Base-by-base conservation (phyloP, 768 basidiomycete species). In the Phylloporus rhodoxanthus region DNA sequence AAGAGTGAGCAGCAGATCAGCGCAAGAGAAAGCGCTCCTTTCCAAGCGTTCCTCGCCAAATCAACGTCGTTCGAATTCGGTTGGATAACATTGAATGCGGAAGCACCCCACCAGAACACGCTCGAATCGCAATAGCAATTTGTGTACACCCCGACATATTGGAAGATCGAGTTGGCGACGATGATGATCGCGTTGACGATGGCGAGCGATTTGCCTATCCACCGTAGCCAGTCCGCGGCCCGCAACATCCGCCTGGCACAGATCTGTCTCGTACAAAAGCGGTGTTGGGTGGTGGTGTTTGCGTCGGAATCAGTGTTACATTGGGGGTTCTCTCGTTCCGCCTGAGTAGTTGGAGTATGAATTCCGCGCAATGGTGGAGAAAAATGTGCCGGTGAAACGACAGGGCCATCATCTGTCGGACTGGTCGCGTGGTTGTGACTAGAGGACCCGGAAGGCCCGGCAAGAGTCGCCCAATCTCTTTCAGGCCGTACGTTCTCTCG, bases 81-180 rank as follows among this genome's bases (percentile, higher is more conserved):
- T 2, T 15, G 3, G 2, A 75, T 62, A 14, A 75, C 62, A 11
- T 62, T 41, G 43, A 64, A 74, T 2, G 70, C 69, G 0, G 25
- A 30, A 1, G 32, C 2, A 11, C 63, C 59, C 55, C 61, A 52
- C 0, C 30, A 40, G 2, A 48, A 45, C 4, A 66, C 55, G 36
- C 57, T 67, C 20, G 67, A 57, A 30, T 64, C 55, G 29, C 69
- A 70, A 15, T 55, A 70, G 42, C 69, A 70, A 2, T 48, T 57
- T 15, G 56, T 45, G 37, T 56, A 70, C 8, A 64, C 45, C 30
- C 57, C 50, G 7, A 60, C 44, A 32, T 59, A 70, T 34, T 70
- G 65, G 26, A 70, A 56, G 9, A 70, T 5, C 10, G 64, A 68
- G 19, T 49, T 54, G 32, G 54, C 23, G n/a, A 70, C 2, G 47